Evolutionary conservation across 2,329 filamentous ascomycete species (phyloP).

Genomic region (Paradendryphiella salina): DNA sequence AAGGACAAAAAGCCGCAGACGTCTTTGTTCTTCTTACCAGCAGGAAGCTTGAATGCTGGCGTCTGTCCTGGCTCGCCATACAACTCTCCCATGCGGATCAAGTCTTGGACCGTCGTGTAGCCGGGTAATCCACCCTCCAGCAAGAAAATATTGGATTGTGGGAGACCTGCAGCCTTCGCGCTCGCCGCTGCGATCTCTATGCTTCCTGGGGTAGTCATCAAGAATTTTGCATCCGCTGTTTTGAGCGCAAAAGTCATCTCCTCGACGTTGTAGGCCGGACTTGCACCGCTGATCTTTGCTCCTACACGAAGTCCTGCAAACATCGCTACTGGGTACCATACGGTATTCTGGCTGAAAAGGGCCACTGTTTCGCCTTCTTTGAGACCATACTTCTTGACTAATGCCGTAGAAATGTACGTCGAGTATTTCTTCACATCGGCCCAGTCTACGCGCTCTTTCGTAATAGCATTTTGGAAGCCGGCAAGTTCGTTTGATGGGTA

Average conservation of each 20-base stretch:
- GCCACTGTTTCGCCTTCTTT: constrained; percentile 60
- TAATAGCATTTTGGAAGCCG: constrained; percentile 62
- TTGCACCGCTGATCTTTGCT: constrained; percentile 64
- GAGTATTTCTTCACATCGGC: constrained; percentile 61
- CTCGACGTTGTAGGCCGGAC: constrained; percentile 67
- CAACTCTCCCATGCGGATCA: constrained; percentile 51
- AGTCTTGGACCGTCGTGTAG: constrained; percentile 54
- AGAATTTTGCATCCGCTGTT: constrained; percentile 59
- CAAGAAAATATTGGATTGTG: constrained; percentile 58
- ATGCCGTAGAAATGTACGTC: constrained; percentile 63
- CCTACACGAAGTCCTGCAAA: constrained; percentile 58
- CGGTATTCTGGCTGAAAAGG: constrained; percentile 65
- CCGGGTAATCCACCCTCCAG: constrained; percentile 59
- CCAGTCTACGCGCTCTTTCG: constrained; percentile 62
- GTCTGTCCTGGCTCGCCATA: constrained; percentile 52
- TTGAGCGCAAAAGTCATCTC: constrained; percentile 69
- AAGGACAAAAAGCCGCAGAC: constrained; percentile 56
- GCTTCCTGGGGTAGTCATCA: constrained; percentile 60
- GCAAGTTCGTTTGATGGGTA: constrained; percentile 49
- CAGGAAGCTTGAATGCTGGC: constrained; percentile 54
- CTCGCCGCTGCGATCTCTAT: constrained; percentile 60
- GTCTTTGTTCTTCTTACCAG: constrained; percentile 60
- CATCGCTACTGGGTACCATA: constrained; percentile 69
- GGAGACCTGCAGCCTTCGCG: constrained; percentile 59
- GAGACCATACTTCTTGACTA: constrained; percentile 61